A percentile compares a stretch with the other conserved stretches of the same genome.
These are phyloP conservation scores for Biscogniauxia mediterranea DNA, from an alignment of 2,329 filamentous ascomycete species.

Conservation along the genomic window DNA sequence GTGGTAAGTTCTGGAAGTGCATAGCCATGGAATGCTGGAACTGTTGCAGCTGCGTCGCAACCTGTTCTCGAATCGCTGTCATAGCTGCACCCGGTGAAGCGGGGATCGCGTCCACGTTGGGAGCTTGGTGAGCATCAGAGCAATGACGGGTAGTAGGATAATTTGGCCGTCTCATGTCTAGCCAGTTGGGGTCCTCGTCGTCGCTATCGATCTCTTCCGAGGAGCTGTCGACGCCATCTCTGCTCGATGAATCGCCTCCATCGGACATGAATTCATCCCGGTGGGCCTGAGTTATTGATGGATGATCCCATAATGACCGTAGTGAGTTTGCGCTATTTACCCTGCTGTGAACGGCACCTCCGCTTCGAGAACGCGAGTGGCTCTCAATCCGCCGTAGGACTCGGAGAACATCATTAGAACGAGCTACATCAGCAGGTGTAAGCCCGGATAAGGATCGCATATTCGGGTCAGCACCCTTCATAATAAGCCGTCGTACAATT, in stretches of 20 bases:
- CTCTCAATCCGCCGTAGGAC: constrained; percentile 61
- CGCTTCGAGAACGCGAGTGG: constrained; percentile 66
- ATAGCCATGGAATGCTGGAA: constrained; percentile 70
- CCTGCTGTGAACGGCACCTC: constrained; percentile 57
- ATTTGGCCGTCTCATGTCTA: constrained; percentile 37
- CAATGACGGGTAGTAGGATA: constrained; percentile 20
- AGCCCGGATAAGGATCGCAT: constrained; percentile 69
- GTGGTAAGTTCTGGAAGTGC: constrained; percentile 63
- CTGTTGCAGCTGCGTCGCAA: constrained; percentile 72
- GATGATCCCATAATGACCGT: constrained; percentile 64
- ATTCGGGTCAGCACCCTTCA: constrained; percentile 69
- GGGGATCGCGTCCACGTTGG: constrained; percentile 37
- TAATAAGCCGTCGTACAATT: constrained; percentile 72
- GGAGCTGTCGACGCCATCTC: constrained; percentile 34
- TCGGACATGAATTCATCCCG: constrained; percentile 41
- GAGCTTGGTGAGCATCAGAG: constrained; percentile 22
- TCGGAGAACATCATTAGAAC: constrained; percentile 61
- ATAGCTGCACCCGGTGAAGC: constrained; percentile 62
- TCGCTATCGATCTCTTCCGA: constrained; percentile 38
- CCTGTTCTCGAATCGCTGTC: constrained; percentile 69
- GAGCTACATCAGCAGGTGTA: constrained; percentile 68
- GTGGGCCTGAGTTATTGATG: constrained; percentile 33
- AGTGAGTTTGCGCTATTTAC: constrained; percentile 67
- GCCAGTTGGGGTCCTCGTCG: constrained; percentile 40
- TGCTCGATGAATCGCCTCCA: constrained; percentile 40